Conservation (phyloP, 177 flowering plant species). For the Vitis hybrid region DNA sequence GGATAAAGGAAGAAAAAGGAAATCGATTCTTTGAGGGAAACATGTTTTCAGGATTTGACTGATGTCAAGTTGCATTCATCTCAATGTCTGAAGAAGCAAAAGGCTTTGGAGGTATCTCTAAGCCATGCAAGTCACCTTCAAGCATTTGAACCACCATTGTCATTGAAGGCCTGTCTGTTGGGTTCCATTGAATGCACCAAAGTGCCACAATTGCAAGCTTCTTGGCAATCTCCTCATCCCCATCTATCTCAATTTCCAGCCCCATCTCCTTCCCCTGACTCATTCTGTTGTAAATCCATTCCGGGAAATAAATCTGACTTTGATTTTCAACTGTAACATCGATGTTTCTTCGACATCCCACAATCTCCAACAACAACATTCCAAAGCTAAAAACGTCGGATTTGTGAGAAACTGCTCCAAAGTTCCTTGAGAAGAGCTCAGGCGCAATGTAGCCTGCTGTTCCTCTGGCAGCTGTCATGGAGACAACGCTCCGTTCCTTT, state of each 20-base stretch:
- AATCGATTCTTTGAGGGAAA: too few species aligned
- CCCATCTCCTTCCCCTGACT: not conserved
- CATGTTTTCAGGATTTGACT: too few species aligned
- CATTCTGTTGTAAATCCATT: not conserved
- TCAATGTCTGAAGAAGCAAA: not conserved
- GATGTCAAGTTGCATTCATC: too few species aligned
- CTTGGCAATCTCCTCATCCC: slow-evolving; percentile 1
- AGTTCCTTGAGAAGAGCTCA: slow-evolving; percentile 5
- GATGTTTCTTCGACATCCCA: not conserved
- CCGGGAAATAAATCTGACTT: slow-evolving; percentile 1
- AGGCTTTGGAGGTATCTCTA: slow-evolving; percentile 3
- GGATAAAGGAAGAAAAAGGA: too few species aligned
- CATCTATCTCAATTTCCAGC: not conserved
- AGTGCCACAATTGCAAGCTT: slow-evolving; percentile 2
- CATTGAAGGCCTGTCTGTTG: slow-evolving; percentile 4
- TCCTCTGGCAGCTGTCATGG: slow-evolving; percentile 6
- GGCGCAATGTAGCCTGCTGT: slow-evolving; percentile 6
- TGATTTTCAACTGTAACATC: not conserved
- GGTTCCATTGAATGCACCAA: slow-evolving; percentile 4
- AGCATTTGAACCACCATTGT: slow-evolving; percentile 4
- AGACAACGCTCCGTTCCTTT: slow-evolving; percentile 2
- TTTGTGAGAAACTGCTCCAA: slow-evolving; percentile 3
- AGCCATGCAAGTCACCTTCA: not conserved
- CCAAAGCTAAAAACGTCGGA: slow-evolving; percentile 6
- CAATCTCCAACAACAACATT: slow-evolving; percentile 6